Evolutionary conservation across 1,284 basidiomycete genomes (phyloP), one percentile per base, ranked within the genome.

Genomic region (Boletus semigastroideus): DNA sequence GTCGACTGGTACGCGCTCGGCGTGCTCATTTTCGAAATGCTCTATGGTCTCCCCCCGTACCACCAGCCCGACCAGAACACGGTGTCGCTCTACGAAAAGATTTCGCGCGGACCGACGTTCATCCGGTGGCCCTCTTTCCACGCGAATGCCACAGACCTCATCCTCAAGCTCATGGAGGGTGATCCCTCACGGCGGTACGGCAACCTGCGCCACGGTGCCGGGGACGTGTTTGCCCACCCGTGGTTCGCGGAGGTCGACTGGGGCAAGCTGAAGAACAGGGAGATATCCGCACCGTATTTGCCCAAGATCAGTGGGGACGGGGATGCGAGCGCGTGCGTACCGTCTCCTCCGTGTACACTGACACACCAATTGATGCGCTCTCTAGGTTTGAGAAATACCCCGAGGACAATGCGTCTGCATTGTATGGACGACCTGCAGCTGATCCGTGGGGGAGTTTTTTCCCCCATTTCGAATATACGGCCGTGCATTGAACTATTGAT

Each of bases 1-100:
- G 96, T 99, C 2, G 97, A 99, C 67, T 99, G 96, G 96, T 99
- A 98, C 71, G 95, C 97, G 0, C 82, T 99, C 31, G 96, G 96
- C 44, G 94, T 99, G 27, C 80, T 99, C 68, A 86, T 98, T 48
- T 99, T 94, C 71, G 96, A 99, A 71, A 99, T 98, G 90, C 87
- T 98, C 55, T 87, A 91, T 5, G 92, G 91, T 6, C 84, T 89
- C 16, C 90, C 90, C 6, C 90, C 90, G 0, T 89, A 84, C 69
- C 86, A 90, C 68, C 78, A 82, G 64, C 74, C 79, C 20, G 84
- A 86, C 55, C 76, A 76, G 45, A 84, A 84, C 57, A 86, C 83
- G 30, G 79, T 86, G 54, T 64, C 77, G 20, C 70, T 90, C 28
- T 90, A 94, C 70, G 90, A 94, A 67, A 89, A 88, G 68, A 93